Conservation (phyloP, 1,284 basidiomycete genomes). For the Cutaneotrichosporon arboriforme region DNA sequence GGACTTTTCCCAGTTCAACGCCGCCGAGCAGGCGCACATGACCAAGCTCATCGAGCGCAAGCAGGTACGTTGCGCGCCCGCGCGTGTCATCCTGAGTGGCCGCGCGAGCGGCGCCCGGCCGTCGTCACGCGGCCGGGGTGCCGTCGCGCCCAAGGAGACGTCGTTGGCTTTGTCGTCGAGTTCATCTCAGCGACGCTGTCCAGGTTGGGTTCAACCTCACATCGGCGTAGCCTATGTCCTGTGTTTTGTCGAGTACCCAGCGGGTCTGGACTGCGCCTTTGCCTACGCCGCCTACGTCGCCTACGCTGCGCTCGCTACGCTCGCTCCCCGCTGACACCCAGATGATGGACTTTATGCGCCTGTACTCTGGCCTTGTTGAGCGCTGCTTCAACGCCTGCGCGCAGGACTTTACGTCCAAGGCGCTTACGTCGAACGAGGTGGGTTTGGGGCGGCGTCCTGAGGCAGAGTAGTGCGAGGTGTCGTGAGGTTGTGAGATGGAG, state of each 20-base stretch:
- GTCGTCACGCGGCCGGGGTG: too few species aligned
- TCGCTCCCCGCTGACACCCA: conserved; percentile 49
- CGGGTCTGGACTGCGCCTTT: too few species aligned
- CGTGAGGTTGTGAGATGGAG: not conserved
- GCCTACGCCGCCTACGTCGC: too few species aligned
- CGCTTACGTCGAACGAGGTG: conserved; percentile 89
- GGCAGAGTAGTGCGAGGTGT: not conserved
- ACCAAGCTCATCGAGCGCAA: conserved; percentile 82
- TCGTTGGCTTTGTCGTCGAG: too few species aligned
- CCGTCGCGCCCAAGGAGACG: too few species aligned
- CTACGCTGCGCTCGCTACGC: too few species aligned
- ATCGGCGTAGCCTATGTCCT: too few species aligned
- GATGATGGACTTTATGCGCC: conserved; percentile 97
- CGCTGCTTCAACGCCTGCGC: conserved; percentile 91
- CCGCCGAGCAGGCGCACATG: conserved; percentile 85
- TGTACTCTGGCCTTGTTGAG: conserved; percentile 95
- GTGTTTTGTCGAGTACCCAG: too few species aligned
- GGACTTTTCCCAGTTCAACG: conserved; percentile 80
- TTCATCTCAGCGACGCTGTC: too few species aligned
- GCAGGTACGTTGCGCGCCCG: conserved; percentile 72
- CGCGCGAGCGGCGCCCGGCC: too few species aligned
- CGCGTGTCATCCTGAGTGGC: too few species aligned
- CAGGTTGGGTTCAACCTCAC: too few species aligned
- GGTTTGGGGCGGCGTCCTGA: conserved; percentile 15
- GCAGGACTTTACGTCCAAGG: conserved; percentile 94